These are phyloP conservation scores for Phlebopus sp. DNA, from an alignment of 1,284 basidiomycete species.

Conservation along the genomic window DNA sequence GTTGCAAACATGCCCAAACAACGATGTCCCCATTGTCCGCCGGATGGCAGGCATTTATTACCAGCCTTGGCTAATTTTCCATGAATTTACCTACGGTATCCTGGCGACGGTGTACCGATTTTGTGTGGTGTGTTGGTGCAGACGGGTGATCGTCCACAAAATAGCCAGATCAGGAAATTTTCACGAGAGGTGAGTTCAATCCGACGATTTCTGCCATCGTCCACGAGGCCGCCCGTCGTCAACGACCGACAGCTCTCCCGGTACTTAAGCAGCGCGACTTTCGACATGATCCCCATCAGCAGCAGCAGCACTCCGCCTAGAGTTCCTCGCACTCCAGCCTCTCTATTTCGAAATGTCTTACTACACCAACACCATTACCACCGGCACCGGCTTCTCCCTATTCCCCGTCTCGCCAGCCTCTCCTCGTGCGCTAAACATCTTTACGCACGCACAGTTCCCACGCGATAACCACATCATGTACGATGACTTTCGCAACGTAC, in stretches of 20 bases:
- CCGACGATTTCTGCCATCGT: slow-evolving; percentile 6
- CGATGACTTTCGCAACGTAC: slow-evolving; percentile 13
- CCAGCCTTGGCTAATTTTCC: slow-evolving; percentile 5
- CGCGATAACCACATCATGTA: slow-evolving; percentile 16
- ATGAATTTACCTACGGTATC: slow-evolving; percentile 4
- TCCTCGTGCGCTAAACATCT: slow-evolving; percentile 12
- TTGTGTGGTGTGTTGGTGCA: slow-evolving; percentile 4
- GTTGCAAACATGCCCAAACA: slow-evolving; percentile 18
- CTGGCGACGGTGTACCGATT: slow-evolving; percentile 4
- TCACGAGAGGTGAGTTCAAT: not conserved
- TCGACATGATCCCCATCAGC: not conserved
- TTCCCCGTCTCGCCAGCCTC: slow-evolving; percentile 11
- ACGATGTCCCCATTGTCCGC: slow-evolving; percentile 8
- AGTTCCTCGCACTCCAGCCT: not conserved
- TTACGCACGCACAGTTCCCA: slow-evolving; percentile 13
- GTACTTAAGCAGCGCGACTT: slow-evolving; percentile 11
- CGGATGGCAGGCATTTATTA: not conserved
- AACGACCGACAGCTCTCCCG: not conserved
- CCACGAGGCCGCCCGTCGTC: slow-evolving; percentile 1
- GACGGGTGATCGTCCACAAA: slow-evolving; percentile 1
- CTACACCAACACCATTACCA: slow-evolving; percentile 6
- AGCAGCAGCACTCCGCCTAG: slow-evolving; percentile 2
- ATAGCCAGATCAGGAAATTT: slow-evolving; percentile 9
- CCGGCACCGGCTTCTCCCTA: slow-evolving; percentile 6
- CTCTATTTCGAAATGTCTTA: slow-evolving; percentile 11